Conservation (phyloP, 2,329 filamentous ascomycete genomes). For the Trichophyton mentagrophytes region DNA sequence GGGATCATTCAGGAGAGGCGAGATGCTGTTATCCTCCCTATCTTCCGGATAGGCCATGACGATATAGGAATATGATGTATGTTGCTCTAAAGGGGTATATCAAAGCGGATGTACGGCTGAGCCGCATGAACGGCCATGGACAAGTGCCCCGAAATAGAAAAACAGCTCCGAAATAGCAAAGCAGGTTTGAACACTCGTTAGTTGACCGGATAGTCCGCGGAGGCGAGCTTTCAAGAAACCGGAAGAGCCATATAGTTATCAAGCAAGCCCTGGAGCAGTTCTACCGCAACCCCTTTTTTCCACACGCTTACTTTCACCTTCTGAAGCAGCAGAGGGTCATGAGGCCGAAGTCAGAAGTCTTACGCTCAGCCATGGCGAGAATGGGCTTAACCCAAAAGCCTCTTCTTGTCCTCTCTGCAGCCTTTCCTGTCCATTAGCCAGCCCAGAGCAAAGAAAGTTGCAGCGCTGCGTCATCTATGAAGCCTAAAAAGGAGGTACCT, state of each 20-base stretch:
- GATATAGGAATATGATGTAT: background rate
- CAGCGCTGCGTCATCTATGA: background rate
- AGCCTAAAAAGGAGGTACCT: background rate
- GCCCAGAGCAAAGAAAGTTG: background rate
- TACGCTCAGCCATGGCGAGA: background rate
- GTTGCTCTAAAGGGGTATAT: background rate
- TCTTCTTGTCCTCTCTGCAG: background rate
- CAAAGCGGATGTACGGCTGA: background rate
- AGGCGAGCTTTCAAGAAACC: background rate
- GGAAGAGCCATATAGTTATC: background rate
- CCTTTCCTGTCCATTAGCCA: background rate
- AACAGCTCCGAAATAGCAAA: background rate
- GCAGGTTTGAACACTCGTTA: background rate
- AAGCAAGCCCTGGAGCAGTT: background rate
- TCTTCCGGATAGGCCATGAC: background rate
- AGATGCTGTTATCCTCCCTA: slow-evolving; percentile 10
- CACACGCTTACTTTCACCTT: background rate
- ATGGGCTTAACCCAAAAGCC: background rate
- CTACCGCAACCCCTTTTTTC: background rate
- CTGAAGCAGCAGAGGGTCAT: background rate
- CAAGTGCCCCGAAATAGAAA: background rate
- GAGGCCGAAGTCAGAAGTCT: background rate
- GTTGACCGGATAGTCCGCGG: no score
- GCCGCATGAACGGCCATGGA: background rate
- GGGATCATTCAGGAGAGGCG: slow-evolving; percentile 10